Conservation (phyloP, 768 basidiomycete genomes). For the Polyporus arcularius region DNA sequence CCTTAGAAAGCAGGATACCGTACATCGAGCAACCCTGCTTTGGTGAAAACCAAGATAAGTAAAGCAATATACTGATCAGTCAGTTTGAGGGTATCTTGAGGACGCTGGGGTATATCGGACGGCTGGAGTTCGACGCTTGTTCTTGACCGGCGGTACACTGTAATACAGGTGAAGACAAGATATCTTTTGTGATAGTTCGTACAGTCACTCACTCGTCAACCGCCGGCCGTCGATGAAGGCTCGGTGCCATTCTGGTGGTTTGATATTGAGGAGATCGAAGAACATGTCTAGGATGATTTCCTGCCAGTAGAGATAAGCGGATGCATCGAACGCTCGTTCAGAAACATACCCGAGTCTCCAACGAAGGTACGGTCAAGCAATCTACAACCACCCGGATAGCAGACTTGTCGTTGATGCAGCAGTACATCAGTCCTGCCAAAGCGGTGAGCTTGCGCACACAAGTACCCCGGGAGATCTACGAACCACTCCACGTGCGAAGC, state of each 20-base stretch:
- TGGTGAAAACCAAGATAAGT: slow-evolving; percentile 78
- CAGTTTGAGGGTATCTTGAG: slow-evolving; percentile 67
- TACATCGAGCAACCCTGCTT: slow-evolving; percentile 89
- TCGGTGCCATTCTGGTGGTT: slow-evolving; percentile 89
- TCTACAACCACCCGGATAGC: slow-evolving; percentile 85
- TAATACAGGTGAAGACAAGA: not conserved
- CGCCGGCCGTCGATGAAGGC: slow-evolving; percentile 89
- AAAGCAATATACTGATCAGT: slow-evolving; percentile 93
- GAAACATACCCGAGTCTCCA: slow-evolving; percentile 73
- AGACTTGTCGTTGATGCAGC: slow-evolving; percentile 86
- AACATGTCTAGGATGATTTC: slow-evolving; percentile 94
- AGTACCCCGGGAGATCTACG: slow-evolving; percentile 27
- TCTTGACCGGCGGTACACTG: slow-evolving; percentile 66
- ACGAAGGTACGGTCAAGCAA: slow-evolving; percentile 84
- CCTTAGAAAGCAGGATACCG: slow-evolving; percentile 24
- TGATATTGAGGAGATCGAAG: slow-evolving; percentile 90
- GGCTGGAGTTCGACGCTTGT: slow-evolving; percentile 18
- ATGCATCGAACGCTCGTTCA: not conserved
- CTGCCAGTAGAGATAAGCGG: slow-evolving; percentile 40
- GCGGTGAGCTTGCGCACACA: not conserved
- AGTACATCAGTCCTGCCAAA: slow-evolving; percentile 78
- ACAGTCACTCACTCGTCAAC: slow-evolving; percentile 66
- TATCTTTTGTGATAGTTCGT: not conserved
- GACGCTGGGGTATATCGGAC: slow-evolving; percentile 35
- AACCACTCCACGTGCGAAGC: slow-evolving; percentile 93